Evolutionary conservation across 257 asterid species (phyloP).

Genomic region (Osmanthus fragrans): DNA sequence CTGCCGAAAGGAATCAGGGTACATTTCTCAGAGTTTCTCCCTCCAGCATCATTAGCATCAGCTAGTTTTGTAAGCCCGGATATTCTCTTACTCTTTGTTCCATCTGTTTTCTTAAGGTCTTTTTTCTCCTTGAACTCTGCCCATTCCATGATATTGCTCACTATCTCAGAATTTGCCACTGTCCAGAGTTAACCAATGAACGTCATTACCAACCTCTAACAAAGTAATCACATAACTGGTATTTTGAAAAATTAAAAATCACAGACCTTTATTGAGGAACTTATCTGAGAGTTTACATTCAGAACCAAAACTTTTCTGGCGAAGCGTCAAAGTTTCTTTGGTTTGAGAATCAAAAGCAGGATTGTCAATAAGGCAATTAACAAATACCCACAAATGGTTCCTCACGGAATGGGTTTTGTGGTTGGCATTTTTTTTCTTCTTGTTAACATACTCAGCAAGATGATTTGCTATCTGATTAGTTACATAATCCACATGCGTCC

Average conservation of each 20-base stretch:
- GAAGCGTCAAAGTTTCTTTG: conserved; percentile 90
- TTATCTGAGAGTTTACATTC: conserved; percentile 73
- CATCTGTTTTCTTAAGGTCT: conserved; percentile 93
- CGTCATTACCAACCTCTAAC: conserved; percentile 10
- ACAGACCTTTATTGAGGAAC: conserved; percentile 76
- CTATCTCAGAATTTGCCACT: conserved; percentile 90
- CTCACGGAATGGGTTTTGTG: conserved; percentile 75
- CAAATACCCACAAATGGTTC: conserved; percentile 94
- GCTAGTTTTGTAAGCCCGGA: conserved; percentile 70
- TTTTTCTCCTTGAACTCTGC: conserved; percentile 88
- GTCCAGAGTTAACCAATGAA: conserved; percentile 24
- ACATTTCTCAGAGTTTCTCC: conserved; percentile 74
- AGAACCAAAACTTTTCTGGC: conserved; percentile 87
- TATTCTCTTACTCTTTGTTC: conserved; percentile 62
- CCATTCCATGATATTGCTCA: conserved; percentile 86
- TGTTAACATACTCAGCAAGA: conserved; percentile 65
- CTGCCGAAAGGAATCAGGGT: conserved; percentile 94
- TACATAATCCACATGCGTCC: conserved; percentile 94
- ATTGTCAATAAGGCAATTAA: conserved; percentile 96
- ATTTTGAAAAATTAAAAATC: conserved; percentile 19
- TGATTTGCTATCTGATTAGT: conserved; percentile 83
- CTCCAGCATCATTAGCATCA: conserved; percentile 96
- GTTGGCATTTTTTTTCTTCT: conserved; percentile 69
- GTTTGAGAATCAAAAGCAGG: conserved; percentile 99
- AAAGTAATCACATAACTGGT: neutral